Base-by-base conservation (phyloP, 1,139 yeast species). In the Spencermartinsiella ligniputridi region DNA sequence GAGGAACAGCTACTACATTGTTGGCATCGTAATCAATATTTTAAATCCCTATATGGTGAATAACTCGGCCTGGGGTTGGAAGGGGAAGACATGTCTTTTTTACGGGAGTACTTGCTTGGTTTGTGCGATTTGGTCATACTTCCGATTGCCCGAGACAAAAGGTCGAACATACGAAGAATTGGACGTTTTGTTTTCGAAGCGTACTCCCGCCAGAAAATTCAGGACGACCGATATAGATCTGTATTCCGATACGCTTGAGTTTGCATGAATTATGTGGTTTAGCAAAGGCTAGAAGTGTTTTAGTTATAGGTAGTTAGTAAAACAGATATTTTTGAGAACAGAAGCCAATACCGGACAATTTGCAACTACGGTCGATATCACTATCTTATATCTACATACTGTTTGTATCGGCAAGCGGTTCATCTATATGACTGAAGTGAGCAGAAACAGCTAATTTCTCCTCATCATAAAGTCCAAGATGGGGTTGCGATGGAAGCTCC, bases 161-260 rank as follows among this genome's bases (percentile, higher is more conserved):
- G 74, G 70, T 40, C 71, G 79, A 59, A 76, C 82, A 3, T 77
- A 66, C 55, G 83, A 78, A 35, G 84, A 79, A 57, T 62, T 79
- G 56, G 84, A 79, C 60, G 27, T 43, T 11, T 15, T 51, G 35
- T 51, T 51, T 40, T 44, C 37, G 9, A 38, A 51, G 55, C 75
- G 60, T 3, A 68, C 75, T 24, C 58, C 69, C 12, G 76, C 81
- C 5, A n/a, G n/a, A n/a, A n/a, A n/a, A n/a, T n/a, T n/a, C n/a
- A n/a, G n/a, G n/a, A n/a, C n/a, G n/a, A n/a, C n/a, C n/a, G n/a
- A n/a, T n/a, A n/a, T n/a, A n/a, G n/a, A n/a, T n/a, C n/a, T n/a
- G n/a, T n/a, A n/a, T n/a, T n/a, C n/a, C n/a, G n/a, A n/a, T n/a
- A n/a, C n/a, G n/a, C n/a, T n/a, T n/a, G n/a, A n/a, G n/a, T n/a